Evolutionary conservation across 2,329 filamentous ascomycete genomes (phyloP).

Genomic region (Fusarium concolor): DNA sequence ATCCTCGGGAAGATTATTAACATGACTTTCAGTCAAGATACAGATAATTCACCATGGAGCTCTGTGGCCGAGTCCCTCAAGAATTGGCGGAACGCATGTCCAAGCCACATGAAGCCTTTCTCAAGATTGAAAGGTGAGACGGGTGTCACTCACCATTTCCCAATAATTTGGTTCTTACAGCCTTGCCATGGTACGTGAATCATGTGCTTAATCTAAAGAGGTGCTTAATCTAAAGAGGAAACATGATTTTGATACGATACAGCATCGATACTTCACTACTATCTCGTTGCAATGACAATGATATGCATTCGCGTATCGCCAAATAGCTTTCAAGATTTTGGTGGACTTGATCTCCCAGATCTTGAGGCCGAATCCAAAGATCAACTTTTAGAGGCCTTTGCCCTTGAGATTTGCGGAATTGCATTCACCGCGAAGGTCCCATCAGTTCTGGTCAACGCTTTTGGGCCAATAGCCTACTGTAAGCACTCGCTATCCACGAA

Average conservation of each 20-base stretch:
- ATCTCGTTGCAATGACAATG: constrained; percentile 52
- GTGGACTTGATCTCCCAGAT: neutral
- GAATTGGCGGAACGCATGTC: constrained; percentile 50
- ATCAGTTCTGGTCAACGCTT: constrained; percentile 60
- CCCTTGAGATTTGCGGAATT: constrained; percentile 56
- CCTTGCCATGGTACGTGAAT: constrained; percentile 56
- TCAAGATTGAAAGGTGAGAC: constrained; percentile 15
- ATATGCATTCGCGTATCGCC: constrained; percentile 39
- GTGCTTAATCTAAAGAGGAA: too few species aligned
- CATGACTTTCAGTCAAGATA: constrained; percentile 43
- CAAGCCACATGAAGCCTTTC: constrained; percentile 50
- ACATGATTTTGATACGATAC: neutral
- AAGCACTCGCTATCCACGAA: constrained; percentile 25
- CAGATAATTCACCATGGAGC: constrained; percentile 36
- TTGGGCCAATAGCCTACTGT: constrained; percentile 62
- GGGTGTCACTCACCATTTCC: constrained; percentile 43
- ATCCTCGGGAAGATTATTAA: constrained; percentile 60
- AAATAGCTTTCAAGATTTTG: constrained; percentile 8
- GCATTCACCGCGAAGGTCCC: constrained; percentile 58
- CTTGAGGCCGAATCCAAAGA: constrained; percentile 7
- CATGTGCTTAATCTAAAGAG: too few species aligned
- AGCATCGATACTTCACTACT: constrained; percentile 60
- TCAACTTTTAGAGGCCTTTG: constrained; percentile 50
- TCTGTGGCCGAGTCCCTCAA: constrained; percentile 38
- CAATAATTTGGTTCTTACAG: constrained; percentile 55